Conservation (phyloP, 495 filamentous ascomycete genomes). For the Xylaria cubensis region DNA sequence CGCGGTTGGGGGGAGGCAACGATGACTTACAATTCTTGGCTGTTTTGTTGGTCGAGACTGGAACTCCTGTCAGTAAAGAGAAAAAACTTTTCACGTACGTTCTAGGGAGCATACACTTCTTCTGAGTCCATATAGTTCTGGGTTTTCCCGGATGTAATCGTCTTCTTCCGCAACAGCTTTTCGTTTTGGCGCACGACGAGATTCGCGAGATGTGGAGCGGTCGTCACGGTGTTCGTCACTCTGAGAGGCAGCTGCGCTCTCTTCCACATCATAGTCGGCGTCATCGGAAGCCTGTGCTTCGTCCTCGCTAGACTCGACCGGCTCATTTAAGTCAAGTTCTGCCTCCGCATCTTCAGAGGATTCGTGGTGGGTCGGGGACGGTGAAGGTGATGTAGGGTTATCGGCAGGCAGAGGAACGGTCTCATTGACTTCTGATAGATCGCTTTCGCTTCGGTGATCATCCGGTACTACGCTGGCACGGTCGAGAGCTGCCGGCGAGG, state of each 20-base stretch:
- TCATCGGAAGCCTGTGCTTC: slow-evolving; percentile 71
- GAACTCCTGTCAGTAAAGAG: slow-evolving; percentile 44
- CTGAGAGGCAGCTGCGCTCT: slow-evolving; percentile 61
- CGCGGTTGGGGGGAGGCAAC: not conserved
- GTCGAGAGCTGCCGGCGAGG: slow-evolving; percentile 39
- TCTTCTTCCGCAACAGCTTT: slow-evolving; percentile 76
- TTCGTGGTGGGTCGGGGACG: slow-evolving; percentile 58
- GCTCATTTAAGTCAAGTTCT: slow-evolving; percentile 60
- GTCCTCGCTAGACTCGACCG: slow-evolving; percentile 62
- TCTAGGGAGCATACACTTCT: slow-evolving; percentile 72
- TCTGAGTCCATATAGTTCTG: slow-evolving; percentile 93
- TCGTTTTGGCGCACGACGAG: slow-evolving; percentile 72
- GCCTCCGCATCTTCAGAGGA: slow-evolving; percentile 68
- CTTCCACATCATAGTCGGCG: slow-evolving; percentile 77
- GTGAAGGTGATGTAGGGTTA: slow-evolving; percentile 30
- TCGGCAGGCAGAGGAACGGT: slow-evolving; percentile 31
- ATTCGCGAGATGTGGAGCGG: slow-evolving; percentile 71
- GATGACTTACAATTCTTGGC: slow-evolving; percentile 55
- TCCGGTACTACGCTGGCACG: slow-evolving; percentile 35
- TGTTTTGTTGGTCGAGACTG: slow-evolving; percentile 61
- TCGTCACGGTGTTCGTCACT: slow-evolving; percentile 55
- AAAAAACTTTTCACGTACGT: not conserved
- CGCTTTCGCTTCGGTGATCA: slow-evolving; percentile 53
- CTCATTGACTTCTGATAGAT: slow-evolving; percentile 54
- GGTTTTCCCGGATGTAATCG: slow-evolving; percentile 85